A percentile compares a stretch with the other conserved stretches of the same genome.
Evolutionary conservation across 345 rosid species (phyloP).

Genomic region (Microthlaspi erraticum): DNA sequence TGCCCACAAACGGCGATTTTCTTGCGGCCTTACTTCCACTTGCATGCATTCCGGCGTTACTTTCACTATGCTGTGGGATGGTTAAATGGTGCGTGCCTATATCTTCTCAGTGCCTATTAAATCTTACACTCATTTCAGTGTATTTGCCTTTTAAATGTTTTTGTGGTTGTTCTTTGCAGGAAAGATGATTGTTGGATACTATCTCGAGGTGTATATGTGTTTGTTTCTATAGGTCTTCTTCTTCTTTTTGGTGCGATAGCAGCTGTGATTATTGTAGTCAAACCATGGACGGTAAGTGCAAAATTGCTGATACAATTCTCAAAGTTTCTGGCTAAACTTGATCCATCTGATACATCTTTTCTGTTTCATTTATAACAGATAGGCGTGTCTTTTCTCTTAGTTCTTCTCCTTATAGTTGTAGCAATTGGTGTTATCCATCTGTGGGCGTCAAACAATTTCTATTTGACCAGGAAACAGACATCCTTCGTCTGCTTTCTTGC

Average conservation of each 20-base stretch:
- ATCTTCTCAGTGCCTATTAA: conserved; percentile 34
- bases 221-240: conserved; percentile 85
- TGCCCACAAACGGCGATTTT: conserved; percentile 87
- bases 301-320: conserved; percentile 33
- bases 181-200: conserved; percentile 97
- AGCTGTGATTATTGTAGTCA: conserved; percentile 74
- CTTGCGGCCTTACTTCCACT: conserved; percentile 98
- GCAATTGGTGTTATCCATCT: conserved; percentile 94
- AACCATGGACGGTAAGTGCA: conserved; percentile 90
- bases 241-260: conserved; percentile 94
- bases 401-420: conserved; percentile 86
- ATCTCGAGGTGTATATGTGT: conserved; percentile 84
- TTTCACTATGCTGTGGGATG: conserved; percentile 88
- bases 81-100: conserved; percentile 77
- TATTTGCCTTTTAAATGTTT: conserved; percentile 29
- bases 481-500: conserved; percentile 90
- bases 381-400: conserved; percentile 87
- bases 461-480: conserved; percentile 90
- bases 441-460: conserved; percentile 99
- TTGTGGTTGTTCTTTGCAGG: conserved; percentile 61
- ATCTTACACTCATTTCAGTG: conserved; percentile 12
- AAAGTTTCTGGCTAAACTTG: conserved; percentile 23
- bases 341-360: conserved; percentile 43
- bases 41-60: conserved; percentile 88
- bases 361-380: conserved; percentile 62